A percentile compares a stretch with the other conserved stretches of the same genome.
Conservation (phyloP, 1,284 basidiomycete species). For the Ustilago bromivora region DNA sequence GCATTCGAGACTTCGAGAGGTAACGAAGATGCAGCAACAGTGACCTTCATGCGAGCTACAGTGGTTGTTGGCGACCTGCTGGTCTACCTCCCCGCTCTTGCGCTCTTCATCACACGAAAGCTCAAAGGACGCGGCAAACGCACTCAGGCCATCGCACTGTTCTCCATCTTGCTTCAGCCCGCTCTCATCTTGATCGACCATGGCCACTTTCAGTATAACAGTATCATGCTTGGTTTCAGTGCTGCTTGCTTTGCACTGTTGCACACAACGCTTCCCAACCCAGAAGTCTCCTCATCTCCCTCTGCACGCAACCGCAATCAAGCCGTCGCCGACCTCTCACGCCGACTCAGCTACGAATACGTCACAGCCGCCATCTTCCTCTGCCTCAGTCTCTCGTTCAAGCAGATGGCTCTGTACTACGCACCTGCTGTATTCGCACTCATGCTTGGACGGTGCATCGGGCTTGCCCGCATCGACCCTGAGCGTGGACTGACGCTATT, state of each 20-base stretch:
- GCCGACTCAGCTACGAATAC: constrained; percentile 71
- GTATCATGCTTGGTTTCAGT: constrained; percentile 68
- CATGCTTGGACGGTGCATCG: constrained; percentile 73
- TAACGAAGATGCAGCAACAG: constrained; percentile 74
- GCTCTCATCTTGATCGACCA: constrained; percentile 85
- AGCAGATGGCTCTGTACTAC: constrained; percentile 95
- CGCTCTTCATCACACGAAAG: constrained; percentile 56
- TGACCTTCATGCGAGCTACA: constrained; percentile 82
- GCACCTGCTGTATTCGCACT: constrained; percentile 77
- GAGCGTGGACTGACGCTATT: constrained; percentile 77
- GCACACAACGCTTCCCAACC: constrained; percentile 63
- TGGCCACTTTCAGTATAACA: constrained; percentile 83
- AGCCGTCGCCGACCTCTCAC: constrained; percentile 58
- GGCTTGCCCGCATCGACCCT: constrained; percentile 82
- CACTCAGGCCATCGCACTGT: constrained; percentile 58
- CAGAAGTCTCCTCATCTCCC: constrained; percentile 25
- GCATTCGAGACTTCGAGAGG: constrained; percentile 81
- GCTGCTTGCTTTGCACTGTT: constrained; percentile 60
- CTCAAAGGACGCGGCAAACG: constrained; percentile 61
- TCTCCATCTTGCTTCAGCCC: constrained; percentile 82
- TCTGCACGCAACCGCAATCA: constrained; percentile 17
- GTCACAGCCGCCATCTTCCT: constrained; percentile 83
- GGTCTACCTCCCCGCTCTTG: constrained; percentile 79
- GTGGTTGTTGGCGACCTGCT: constrained; percentile 80
- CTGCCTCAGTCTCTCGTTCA: constrained; percentile 85